Base-by-base conservation (phyloP, 495 filamentous ascomycete genomes). In the Annulohypoxylon maeteangense region DNA sequence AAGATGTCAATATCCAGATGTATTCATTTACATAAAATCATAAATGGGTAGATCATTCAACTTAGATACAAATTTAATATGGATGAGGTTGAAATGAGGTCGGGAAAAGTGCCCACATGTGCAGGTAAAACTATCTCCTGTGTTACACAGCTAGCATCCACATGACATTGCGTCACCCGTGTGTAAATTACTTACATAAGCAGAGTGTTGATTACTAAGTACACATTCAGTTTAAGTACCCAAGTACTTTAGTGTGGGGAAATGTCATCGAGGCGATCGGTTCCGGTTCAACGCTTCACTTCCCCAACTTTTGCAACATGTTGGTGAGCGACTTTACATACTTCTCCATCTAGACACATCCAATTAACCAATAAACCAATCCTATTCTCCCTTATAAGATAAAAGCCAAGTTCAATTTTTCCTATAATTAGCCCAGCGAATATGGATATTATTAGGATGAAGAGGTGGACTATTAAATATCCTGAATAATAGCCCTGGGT, bases 361-460 rank as follows among this genome's bases (percentile, higher is more conserved):
- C 12, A 12, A 12, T 10, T 12, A 2, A 7, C 38, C 12, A 16
- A 16, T 16, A 16, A 42, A 11, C 14, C 4, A 1, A 18, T 44
- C n/a, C 20, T 18, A 7, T 18, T 16, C 16, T 8, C 40, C n/a
- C 12, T 7, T 44, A 44, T 20, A 18, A 44, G 0, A 20, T 44
- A 7, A 20, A 44, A 18, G 40, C 40, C 40, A 44, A 44, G 40
- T 7, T 0, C n/a, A 18, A 44, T 18, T 20, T 4, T 18, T 20
- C 40, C 40, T 44, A 44, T 44, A 44, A 44, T 44, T 44, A 44
- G n/a, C 40, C n/a, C n/a, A 20, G 5, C n/a, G 40, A 44, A 44
- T 44, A 44, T 44, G 40, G 40, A 44, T 44, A 44, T 44, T 16
- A 44, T 44, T 44, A 51, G 23, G 23, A 36, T 36, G 51, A 34